Conservation (phyloP, 2,329 filamentous ascomycete species). For the Calonectria ilicicola region DNA sequence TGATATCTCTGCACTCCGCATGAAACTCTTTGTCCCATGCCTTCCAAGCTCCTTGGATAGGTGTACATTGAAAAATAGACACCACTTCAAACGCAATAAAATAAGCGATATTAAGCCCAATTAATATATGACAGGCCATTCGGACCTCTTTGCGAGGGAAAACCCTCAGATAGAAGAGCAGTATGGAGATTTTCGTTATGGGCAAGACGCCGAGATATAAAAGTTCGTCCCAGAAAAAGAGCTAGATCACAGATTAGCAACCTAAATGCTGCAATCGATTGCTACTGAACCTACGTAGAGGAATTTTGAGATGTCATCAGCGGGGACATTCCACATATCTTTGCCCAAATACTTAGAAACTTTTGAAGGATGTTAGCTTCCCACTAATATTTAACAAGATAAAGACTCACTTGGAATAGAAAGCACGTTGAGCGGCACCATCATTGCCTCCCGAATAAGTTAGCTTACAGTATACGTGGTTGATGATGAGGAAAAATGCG, state of each 20-base stretch:
- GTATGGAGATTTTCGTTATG: conserved; percentile 21
- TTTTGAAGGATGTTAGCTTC: not conserved
- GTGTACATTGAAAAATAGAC: conserved; percentile 60
- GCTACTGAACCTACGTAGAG: conserved; percentile 11
- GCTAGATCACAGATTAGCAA: not conserved
- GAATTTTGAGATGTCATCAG: conserved; percentile 8
- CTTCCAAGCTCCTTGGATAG: conserved; percentile 61
- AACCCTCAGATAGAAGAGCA: conserved; percentile 23
- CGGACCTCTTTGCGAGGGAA: conserved; percentile 6
- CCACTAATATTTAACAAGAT: not conserved
- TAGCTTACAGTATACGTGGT: not conserved
- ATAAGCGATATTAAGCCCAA: conserved; percentile 31
- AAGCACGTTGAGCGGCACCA: conserved; percentile 14
- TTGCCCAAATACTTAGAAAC: conserved; percentile 9
- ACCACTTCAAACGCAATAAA: conserved; percentile 44
- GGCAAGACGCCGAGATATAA: conserved; percentile 18
- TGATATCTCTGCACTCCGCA: conserved; percentile 61
- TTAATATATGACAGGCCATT: conserved; percentile 26
- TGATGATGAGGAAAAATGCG: not conserved
- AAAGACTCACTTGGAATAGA: conserved; percentile 12
- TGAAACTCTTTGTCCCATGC: conserved; percentile 57
- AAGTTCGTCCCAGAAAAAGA: conserved; percentile 23
- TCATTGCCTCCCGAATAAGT: conserved; percentile 8
- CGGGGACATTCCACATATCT: conserved; percentile 20
- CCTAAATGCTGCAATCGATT: no score